Conservation (phyloP, 1,284 basidiomycete species). For the Puccinia coronata region DNA sequence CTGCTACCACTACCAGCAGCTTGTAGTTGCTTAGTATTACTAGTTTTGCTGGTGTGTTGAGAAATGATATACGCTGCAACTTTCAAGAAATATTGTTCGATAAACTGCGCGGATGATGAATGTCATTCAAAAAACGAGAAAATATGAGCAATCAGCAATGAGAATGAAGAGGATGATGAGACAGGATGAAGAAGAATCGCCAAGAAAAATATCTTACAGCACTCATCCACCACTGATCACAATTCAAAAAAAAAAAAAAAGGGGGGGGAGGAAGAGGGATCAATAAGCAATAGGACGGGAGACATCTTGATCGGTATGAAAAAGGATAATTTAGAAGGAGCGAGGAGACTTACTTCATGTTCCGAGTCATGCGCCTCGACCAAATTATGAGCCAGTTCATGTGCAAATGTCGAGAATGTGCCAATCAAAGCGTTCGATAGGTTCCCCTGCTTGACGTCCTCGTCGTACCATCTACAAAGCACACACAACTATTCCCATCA, state of each 20-base stretch:
- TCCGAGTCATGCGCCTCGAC: slow-evolving; percentile 47
- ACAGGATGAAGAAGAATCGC: not conserved
- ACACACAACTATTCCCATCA: not conserved
- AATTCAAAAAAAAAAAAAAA: not conserved
- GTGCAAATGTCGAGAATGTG: slow-evolving; percentile 47
- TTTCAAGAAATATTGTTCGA: slow-evolving; percentile 50
- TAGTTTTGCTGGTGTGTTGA: not conserved
- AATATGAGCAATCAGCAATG: not conserved
- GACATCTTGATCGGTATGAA: not conserved
- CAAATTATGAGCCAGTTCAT: slow-evolving; percentile 50
- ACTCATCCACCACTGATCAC: slow-evolving; percentile 49
- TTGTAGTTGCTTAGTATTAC: not conserved
- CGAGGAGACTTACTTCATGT: slow-evolving; percentile 35
- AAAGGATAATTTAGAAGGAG: not conserved
- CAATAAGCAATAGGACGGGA: not conserved
- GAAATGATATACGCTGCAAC: slow-evolving; percentile 26
- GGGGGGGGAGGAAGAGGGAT: not conserved
- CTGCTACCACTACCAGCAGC: not conserved
- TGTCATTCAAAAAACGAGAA: not conserved
- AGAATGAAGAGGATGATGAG: not conserved
- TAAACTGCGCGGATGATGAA: slow-evolving; percentile 21
- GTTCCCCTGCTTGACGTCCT: slow-evolving; percentile 47
- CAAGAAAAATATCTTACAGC: slow-evolving; percentile 15
- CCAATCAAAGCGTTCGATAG: slow-evolving; percentile 48
- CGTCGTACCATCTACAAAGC: slow-evolving; percentile 47